Evolutionary conservation across 495 filamentous ascomycete species (phyloP).

Genomic region (Penicillium verhagenii): DNA sequence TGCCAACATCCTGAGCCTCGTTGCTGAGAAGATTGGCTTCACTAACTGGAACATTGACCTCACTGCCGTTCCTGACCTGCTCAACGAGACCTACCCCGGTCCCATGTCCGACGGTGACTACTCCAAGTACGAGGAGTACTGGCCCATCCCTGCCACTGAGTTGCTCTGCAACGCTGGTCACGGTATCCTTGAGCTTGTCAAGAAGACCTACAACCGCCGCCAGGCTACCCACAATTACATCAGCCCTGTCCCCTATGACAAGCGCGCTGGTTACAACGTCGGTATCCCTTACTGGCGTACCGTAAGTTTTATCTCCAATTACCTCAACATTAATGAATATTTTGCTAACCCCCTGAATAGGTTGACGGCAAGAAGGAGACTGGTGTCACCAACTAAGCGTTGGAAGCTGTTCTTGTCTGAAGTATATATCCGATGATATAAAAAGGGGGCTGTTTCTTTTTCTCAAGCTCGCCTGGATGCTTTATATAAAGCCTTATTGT

Average conservation of each 20-base stretch:
- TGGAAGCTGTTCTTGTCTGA: not conserved
- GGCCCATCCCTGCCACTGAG: constrained; percentile 38
- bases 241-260: constrained; percentile 37
- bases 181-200: constrained; percentile 37
- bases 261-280: constrained; percentile 21
- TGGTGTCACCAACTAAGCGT: not conserved
- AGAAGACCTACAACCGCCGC: constrained; percentile 28
- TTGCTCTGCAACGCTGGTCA: constrained; percentile 38
- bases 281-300: constrained; percentile 15
- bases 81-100: constrained; percentile 44
- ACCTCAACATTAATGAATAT: not conserved
- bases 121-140: constrained; percentile 29
- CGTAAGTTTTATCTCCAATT: too few species aligned
- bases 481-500: not conserved
- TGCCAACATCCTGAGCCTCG: constrained; percentile 61
- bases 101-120: constrained; percentile 32
- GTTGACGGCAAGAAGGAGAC: not conserved
- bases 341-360: not conserved
- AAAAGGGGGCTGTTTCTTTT: not conserved
- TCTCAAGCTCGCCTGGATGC: not conserved
- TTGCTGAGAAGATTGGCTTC: constrained; percentile 55
- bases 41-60: constrained; percentile 44
- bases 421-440: not conserved
- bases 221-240: constrained; percentile 38
- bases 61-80: constrained; percentile 24